Evolutionary conservation across 208 protist genomes (phyloP), one percentile per base, ranked within the genome.

Genomic region (Trypanosoma rangeli): DNA sequence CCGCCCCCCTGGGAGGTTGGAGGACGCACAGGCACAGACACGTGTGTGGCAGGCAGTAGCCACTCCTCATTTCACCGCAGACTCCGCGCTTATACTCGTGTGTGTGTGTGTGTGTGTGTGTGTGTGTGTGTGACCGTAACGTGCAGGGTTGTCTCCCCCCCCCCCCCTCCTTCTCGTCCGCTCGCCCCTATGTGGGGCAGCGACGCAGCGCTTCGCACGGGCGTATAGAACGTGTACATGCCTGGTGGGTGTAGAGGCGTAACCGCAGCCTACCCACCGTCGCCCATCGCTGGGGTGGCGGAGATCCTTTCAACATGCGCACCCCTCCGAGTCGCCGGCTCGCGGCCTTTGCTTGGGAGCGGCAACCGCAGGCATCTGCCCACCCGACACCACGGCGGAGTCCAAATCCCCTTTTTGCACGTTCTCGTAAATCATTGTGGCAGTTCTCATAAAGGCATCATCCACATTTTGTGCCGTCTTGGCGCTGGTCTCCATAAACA

Each of bases 401-500:
- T 99, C 97, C 61, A 98, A 95, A 33, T 83, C 80, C 28, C 96
- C 97, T 13, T 82, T 86, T 89, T 98, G 85, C 53, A 99, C 97
- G 64, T 98, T 99, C 28, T 97, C 92, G 77, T 98, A 98, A 64
- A 99, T 99, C 44, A 90, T 78, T 64, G 83, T 73, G 0, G 98
- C 97, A 0, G 98, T 99, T 49, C 90, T 85, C 42, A 98, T 80
- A 78, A 99, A 99, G 1, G 97, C 97, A 59, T 98, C 85, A 49
- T 98, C 96, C 20, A 99, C 96, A 71, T 98, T 98, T 62, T 93
- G 77, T 9, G 96, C 96, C 12, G 97, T 99, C 84, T 99, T 99
- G 10, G 99, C 98, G 50, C 95, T 98, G 0, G 98, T 99, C 76
- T 99, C 99, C 66, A 99, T 92, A 74, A 99, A 99, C 5, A 98